Evolutionary conservation across 495 filamentous ascomycete genomes (phyloP).

Genomic region (Chaetomidium leptoderma): DNA sequence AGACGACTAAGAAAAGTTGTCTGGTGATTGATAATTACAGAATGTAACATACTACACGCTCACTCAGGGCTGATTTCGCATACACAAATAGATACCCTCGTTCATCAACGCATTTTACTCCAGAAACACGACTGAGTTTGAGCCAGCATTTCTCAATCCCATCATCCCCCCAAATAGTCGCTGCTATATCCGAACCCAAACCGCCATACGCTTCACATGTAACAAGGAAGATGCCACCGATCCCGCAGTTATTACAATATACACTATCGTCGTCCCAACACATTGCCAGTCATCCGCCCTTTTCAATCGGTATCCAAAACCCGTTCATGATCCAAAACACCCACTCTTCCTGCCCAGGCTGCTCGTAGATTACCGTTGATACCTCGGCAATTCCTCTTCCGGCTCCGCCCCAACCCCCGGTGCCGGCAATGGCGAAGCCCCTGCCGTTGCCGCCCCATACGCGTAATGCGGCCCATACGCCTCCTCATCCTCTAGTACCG

Average conservation of each 20-base stretch:
- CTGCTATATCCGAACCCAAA: not conserved
- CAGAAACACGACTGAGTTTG: not conserved
- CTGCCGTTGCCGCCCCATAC: conserved; percentile 27
- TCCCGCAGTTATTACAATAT: conserved; percentile 16
- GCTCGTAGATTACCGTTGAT: conserved; percentile 22
- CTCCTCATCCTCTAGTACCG: conserved; percentile 62
- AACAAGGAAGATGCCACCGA: not conserved
- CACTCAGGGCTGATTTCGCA: too few species aligned
- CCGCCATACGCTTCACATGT: not conserved
- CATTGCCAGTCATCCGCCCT: not conserved
- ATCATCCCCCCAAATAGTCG: not conserved
- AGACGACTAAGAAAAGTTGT: too few species aligned
- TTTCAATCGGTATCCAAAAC: not conserved
- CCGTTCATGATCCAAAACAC: not conserved
- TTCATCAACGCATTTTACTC: not conserved
- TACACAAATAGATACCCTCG: not conserved
- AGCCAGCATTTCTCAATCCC: not conserved
- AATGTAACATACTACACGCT: too few species aligned
- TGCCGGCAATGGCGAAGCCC: conserved; percentile 17
- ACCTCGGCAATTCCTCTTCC: conserved; percentile 39
- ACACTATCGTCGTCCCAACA: conserved; percentile 7
- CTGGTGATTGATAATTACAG: too few species aligned
- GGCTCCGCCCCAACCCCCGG: not conserved
- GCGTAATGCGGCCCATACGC: conserved; percentile 41
- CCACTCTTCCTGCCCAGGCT: not conserved